phyloP scores from a whole-genome alignment of 2,329 filamentous ascomycete species.

The Zelopaecilomyces penicillatus region DNA sequence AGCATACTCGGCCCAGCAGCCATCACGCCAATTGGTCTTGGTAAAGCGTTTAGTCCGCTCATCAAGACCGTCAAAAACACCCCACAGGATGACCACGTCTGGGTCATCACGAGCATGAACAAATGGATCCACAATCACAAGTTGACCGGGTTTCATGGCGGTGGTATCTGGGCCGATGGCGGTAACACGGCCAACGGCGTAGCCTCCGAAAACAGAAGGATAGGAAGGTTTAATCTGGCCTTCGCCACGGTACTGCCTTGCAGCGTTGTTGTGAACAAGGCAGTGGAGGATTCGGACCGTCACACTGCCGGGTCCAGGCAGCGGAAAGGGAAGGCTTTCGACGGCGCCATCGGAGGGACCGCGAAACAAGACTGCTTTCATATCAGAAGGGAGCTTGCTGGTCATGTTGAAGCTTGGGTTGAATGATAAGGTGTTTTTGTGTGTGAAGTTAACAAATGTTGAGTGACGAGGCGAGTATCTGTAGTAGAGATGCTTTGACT shows the following conservation, averaged over 20 bases:
- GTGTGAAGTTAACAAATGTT: no score
- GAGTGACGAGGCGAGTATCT: no score
- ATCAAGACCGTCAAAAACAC: constrained; percentile 19
- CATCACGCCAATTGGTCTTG: constrained; percentile 21
- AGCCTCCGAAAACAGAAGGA: constrained; percentile 24
- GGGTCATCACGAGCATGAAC: constrained; percentile 24
- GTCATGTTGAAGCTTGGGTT: constrained; percentile 10
- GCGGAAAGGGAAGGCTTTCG: constrained; percentile 12
- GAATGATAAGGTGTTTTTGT: no score
- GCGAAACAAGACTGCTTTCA: constrained; percentile 8
- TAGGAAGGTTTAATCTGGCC: constrained; percentile 15
- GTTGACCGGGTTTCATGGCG: constrained; percentile 23
- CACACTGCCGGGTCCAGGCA: constrained; percentile 11
- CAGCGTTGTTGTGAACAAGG: constrained; percentile 20
- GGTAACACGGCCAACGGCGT: constrained; percentile 27
- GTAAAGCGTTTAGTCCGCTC: constrained; percentile 19
- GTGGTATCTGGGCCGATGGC: constrained; percentile 25
- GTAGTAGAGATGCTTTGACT: no score
- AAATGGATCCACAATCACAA: constrained; percentile 24
- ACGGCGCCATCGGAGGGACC: constrained; percentile 4
- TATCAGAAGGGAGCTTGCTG: constrained; percentile 9
- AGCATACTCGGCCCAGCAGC: constrained; percentile 22
- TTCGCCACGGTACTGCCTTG: constrained; percentile 7
- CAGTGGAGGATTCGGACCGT: constrained; percentile 16
- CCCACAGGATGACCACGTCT: constrained; percentile 19